Evolutionary conservation across 2,329 filamentous ascomycete species (phyloP).

Genomic region (Aureobasidium pullulans): DNA sequence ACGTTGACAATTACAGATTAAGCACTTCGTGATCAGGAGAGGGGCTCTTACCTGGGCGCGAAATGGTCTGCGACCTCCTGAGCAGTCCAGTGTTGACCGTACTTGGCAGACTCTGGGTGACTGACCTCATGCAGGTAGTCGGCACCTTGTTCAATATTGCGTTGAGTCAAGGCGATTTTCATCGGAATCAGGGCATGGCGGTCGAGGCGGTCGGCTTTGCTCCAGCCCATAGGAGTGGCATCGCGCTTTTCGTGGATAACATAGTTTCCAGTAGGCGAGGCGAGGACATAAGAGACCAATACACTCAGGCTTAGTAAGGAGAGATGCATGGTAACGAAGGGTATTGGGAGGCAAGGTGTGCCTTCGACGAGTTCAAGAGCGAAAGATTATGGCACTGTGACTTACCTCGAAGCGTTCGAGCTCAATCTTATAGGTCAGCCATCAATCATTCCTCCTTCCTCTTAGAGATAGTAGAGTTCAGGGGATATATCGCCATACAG

Average conservation of each 20-base stretch:
- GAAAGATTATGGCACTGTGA: neutral
- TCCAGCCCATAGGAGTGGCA: constrained; percentile 24
- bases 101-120: constrained; percentile 35
- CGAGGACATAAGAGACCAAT: constrained; percentile 16
- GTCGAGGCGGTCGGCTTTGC: constrained; percentile 20
- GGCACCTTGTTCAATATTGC: constrained; percentile 27
- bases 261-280: constrained; percentile 21
- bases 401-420: neutral
- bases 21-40: neutral
- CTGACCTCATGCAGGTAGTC: constrained; percentile 33
- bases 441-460: neutral
- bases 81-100: constrained; percentile 36
- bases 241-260: constrained; percentile 27
- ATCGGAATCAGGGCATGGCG: constrained; percentile 26
- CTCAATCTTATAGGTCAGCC: neutral
- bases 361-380: neutral
- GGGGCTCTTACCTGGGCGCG: constrained; percentile 27
- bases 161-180: constrained; percentile 28
- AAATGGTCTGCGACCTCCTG: constrained; percentile 39
- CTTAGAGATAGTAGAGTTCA: constrained; percentile 2
- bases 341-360: neutral
- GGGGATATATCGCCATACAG: neutral
- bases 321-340: constrained; percentile 18
- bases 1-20: too few relatives aligned
- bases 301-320: constrained; percentile 17